Base-by-base conservation (phyloP, 2,329 filamentous ascomycete genomes). In the Diplodia scrobiculata region DNA sequence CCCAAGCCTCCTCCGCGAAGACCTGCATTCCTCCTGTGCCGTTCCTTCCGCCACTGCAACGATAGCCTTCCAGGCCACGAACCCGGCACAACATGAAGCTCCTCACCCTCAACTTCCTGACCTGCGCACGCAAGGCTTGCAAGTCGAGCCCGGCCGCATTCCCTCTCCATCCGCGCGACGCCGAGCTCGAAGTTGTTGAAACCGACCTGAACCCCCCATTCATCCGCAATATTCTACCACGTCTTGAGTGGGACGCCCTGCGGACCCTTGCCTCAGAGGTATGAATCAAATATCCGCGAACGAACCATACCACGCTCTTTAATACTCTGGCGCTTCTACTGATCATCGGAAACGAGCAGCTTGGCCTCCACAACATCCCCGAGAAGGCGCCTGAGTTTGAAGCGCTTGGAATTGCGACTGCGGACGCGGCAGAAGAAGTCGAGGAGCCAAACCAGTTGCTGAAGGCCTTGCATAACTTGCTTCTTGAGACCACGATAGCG, bases 61-160 rank as follows among this genome's bases (percentile, higher is more conserved):
- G 6, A 11, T 47, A 58, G 13, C 29, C 51, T 25, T 38, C 1
- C 25, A 29, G 6, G 29, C 13, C 21, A 41, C 52, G 25, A 59
- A 54, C n/a, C 13, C 53, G 47, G 38, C 19, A 29, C 47, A 55
- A 2, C 17, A 99, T 99, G 95, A 98, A 98, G 79, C 83, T 98
- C 69, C 87, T 98, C 63, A 97, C 92, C 68, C 89, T 96, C 73
- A 98, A 98, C 81, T 99, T 99, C 80, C 83, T 98, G 70, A 95
- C 92, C 73, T 99, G 95, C 83, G 94, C 95, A 68, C 90, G 96
- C 76, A 98, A 97, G 84, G 84, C 90, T 66, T 99, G 95, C 89
- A 97, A 96, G 81, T 86, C 87, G 66, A 88, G 89, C 36, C 83
- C 89, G 5, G 81, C 85, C 63, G 91, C 92, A 27, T 98, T 96